phyloP scores from a whole-genome alignment of 129 eudicot genomes.

The Flaveria bidentis region DNA sequence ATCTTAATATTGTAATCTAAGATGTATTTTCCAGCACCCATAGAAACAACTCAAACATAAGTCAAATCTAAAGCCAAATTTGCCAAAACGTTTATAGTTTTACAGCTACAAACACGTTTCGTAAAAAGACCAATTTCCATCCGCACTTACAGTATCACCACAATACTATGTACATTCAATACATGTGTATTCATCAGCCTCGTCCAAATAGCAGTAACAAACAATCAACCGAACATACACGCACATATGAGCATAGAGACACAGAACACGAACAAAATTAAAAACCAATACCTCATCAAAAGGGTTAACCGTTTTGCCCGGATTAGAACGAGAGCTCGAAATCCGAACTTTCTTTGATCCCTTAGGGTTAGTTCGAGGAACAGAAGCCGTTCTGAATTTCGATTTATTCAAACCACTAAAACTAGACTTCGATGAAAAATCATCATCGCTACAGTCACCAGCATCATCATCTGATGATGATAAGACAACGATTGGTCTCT shows the following conservation, averaged over 20 bases:
- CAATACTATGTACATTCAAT: neutral
- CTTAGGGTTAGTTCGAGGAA: constrained; percentile 49
- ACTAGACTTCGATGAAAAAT: constrained; percentile 23
- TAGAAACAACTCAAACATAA: neutral
- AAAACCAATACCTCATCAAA: constrained; percentile 37
- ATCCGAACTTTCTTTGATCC: constrained; percentile 51
- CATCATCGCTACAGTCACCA: constrained; percentile 31
- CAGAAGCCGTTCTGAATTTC: constrained; percentile 44
- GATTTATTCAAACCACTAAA: constrained; percentile 26
- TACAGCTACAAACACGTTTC: neutral
- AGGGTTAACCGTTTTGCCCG: constrained; percentile 32
- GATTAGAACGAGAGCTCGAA: constrained; percentile 43
- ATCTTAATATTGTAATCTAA: neutral
- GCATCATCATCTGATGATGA: constrained; percentile 57
- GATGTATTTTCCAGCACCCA: neutral
- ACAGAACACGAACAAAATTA: neutral
- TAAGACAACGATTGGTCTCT: constrained; percentile 44
- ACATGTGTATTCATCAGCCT: neutral
- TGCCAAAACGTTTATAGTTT: neutral
- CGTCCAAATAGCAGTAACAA: neutral
- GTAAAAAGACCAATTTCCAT: constrained; percentile 5
- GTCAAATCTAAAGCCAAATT: neutral
- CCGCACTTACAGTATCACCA: neutral
- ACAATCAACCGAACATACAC: too few relatives aligned
- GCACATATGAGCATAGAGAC: too few relatives aligned